Percentiles rank a stretch among this genome's conserved stretches.
Conservation (phyloP, 1,284 basidiomycete species). For the Hortiboletus rubellus region DNA sequence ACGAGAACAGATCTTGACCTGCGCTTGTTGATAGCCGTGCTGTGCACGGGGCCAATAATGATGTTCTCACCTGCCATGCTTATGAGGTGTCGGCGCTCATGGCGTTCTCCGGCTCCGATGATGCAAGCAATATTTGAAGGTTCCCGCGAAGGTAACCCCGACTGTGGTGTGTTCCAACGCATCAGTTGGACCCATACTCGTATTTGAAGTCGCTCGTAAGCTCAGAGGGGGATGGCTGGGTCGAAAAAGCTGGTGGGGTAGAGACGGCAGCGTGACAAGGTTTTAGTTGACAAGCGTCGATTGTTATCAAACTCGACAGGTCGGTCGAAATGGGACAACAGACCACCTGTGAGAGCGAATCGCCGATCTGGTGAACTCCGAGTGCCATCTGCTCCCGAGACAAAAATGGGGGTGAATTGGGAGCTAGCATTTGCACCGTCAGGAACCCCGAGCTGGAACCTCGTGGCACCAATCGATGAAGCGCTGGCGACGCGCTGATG, state of each 20-base stretch:
- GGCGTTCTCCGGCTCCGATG: slow-evolving; percentile 31
- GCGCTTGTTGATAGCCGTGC: slow-evolving; percentile 35
- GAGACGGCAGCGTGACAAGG: background rate
- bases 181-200: background rate
- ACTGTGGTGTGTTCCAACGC: background rate
- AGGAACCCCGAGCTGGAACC: slow-evolving; percentile 19
- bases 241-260: background rate
- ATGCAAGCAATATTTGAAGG: slow-evolving; percentile 3
- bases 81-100: slow-evolving; percentile 33
- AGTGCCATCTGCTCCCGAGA: slow-evolving; percentile 15
- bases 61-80: slow-evolving; percentile 31
- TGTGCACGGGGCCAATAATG: slow-evolving; percentile 32
- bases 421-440: slow-evolving; percentile 4
- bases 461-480: slow-evolving; percentile 25
- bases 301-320: slow-evolving; percentile 5
- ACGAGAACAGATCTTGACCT: slow-evolving; percentile 29
- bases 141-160: slow-evolving; percentile 32
- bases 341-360: slow-evolving; percentile 1
- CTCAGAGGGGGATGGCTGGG: background rate
- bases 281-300: slow-evolving; percentile 1
- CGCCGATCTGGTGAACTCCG: slow-evolving; percentile 7
- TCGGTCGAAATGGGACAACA: slow-evolving; percentile 10
- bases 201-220: background rate
- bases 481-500: slow-evolving; percentile 17
- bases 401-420: slow-evolving; percentile 2